phyloP scores from a whole-genome alignment of 73 alveolate species.

The Paramecium sexaurelia region DNA sequence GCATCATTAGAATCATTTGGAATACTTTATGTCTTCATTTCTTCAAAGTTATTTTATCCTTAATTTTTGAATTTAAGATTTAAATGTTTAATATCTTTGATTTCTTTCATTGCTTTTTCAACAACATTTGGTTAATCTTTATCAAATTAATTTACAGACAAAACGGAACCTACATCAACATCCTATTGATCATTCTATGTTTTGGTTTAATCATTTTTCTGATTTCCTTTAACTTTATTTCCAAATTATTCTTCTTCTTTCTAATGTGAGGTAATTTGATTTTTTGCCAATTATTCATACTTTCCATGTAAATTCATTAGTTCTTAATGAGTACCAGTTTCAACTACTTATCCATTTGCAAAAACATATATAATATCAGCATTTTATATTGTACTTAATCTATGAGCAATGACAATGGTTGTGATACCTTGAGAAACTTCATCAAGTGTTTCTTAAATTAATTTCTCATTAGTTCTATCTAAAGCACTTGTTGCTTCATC shows the following conservation, averaged over 20 bases:
- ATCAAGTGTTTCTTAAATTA: constrained; percentile 75
- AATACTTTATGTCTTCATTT: background rate
- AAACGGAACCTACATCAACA: background rate
- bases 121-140: background rate
- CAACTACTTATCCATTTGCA: constrained; percentile 74
- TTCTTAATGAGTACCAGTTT: constrained; percentile 71
- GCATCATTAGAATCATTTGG: background rate
- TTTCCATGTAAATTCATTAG: constrained; percentile 54
- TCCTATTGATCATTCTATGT: background rate
- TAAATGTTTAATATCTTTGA: background rate
- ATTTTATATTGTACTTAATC: constrained; percentile 79
- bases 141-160: background rate
- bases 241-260: background rate
- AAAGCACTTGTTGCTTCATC: constrained; percentile 91
- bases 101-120: background rate
- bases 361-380: constrained; percentile 79
- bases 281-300: constrained; percentile 59
- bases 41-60: background rate
- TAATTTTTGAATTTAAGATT: background rate
- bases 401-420: constrained; percentile 78
- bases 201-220: background rate
- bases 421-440: constrained; percentile 76
- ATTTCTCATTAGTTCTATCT: constrained; percentile 80
- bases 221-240: background rate
- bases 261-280: background rate